phyloP scores from a whole-genome alignment of 2,329 filamentous ascomycete genomes.

The Aspergillus felis region DNA sequence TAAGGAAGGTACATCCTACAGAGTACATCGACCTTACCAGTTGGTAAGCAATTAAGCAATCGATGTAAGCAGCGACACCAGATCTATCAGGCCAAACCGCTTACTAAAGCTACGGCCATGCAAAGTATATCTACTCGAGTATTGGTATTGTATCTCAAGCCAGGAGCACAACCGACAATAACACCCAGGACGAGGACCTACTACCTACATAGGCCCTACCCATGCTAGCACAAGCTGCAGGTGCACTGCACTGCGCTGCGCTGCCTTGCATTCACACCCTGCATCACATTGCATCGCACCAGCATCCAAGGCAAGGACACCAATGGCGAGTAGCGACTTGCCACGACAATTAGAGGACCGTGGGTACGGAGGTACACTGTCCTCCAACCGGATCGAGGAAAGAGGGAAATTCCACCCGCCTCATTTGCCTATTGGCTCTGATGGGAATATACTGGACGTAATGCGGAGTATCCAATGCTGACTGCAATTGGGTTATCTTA shows the following conservation, averaged over 20 bases:
- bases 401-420: not conserved
- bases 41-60: no score
- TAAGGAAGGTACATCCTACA: no score
- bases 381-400: not conserved
- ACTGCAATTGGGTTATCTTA: not conserved
- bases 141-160: no score
- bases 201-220: not conserved
- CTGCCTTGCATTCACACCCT: not conserved
- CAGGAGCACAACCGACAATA: no score
- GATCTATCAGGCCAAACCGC: no score
- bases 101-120: no score
- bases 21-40: no score
- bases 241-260: no score
- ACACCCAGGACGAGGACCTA: not conserved
- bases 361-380: no score
- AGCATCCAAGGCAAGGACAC: no score
- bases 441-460: not conserved
- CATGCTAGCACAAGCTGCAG: not conserved
- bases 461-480: not conserved
- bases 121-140: no score
- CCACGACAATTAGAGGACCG: not conserved
- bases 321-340: not conserved
- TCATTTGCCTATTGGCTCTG: not conserved
- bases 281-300: not conserved
- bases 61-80: no score